Base-by-base conservation (phyloP, 2,329 filamentous ascomycete species). In the Colletotrichum sp. region DNA sequence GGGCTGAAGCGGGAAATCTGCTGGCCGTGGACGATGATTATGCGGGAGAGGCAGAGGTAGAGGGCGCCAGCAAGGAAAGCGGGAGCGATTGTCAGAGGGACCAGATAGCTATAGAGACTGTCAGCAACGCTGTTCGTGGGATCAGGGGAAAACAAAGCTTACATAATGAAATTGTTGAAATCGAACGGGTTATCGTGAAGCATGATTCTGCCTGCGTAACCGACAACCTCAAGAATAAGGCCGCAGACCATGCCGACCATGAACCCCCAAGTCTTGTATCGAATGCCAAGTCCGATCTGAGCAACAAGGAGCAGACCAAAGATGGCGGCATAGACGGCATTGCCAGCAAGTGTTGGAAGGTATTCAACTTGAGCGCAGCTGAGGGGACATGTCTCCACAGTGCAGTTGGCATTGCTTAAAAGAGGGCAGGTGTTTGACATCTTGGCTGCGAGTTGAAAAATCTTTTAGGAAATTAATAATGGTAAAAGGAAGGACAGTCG, bases 201-300 rank as follows among this genome's bases (percentile, higher is more conserved):
- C 71, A 91, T 81, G 30, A 93, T 85, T 8, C 92, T 87, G 0
- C 91, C 92, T 1, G 85, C 84, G 72, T 94, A 94, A 8, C 93
- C 92, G n/a, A 93, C 80, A 21, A 93, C 88, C 80, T 93, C 92
- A 67, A 88, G 64, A 7, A 67, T 26, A 26, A 67, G 64, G 28
- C 64, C 64, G 39, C 64, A 67, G 39, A 60, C 28, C 57, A 60
- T 60, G 26, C 57, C 57, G 57, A 60, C 26, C 57, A 60, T 60
- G 57, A 60, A 60, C 15, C 57, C 57, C 57, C 57, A 60, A 18
- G 57, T 60, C 57, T n/a, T 60, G 15, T 30, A 60, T 18, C 57
- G 24, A 30, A 60, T 60, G 8, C 26, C 57, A 30, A 60, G 57
- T 9, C 15, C 18, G 13, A 60, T 16, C 28, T 60, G 57, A 16